Percentiles rank a stretch among this genome's conserved stretches.
These are phyloP conservation scores for Verticillium nonalfalfae DNA, from an alignment of 2,329 filamentous ascomycete genomes.

Conservation along the genomic window DNA sequence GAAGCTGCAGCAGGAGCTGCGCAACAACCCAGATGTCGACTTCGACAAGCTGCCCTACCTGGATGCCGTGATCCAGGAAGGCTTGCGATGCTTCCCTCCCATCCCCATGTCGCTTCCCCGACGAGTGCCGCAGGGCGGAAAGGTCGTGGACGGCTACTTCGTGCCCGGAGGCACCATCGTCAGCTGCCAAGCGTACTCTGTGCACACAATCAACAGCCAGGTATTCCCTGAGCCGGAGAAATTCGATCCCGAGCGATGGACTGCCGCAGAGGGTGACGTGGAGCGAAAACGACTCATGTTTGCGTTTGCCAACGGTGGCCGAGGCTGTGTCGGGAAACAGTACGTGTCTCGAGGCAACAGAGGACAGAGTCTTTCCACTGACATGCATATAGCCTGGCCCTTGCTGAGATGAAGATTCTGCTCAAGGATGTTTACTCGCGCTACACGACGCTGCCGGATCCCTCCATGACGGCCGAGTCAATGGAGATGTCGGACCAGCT, in stretches of 20 bases:
- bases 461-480: constrained; percentile 42
- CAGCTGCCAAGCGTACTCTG: constrained; percentile 55
- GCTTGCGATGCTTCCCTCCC: constrained; percentile 54
- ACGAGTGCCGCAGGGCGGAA: constrained; percentile 47
- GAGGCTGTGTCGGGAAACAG: constrained; percentile 63
- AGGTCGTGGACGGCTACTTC: constrained; percentile 47
- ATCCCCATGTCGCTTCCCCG: constrained; percentile 64
- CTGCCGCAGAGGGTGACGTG: constrained; percentile 65
- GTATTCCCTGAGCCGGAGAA: constrained; percentile 73
- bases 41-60: constrained; percentile 51
- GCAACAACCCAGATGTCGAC: constrained; percentile 25
- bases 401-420: constrained; percentile 62
- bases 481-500: constrained; percentile 64
- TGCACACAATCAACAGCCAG: constrained; percentile 51
- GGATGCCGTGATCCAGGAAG: constrained; percentile 58
- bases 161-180: constrained; percentile 49
- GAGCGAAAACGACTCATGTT: constrained; percentile 60
- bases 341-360: constrained; percentile 31
- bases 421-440: constrained; percentile 55
- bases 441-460: constrained; percentile 49
- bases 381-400: constrained; percentile 40
- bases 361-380: background rate
- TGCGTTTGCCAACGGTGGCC: constrained; percentile 58
- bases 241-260: constrained; percentile 81
- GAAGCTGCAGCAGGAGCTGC: constrained; percentile 46